Evolutionary conservation across 805 yeast genomes (phyloP).

Genomic region (Saccharomycopsis selenospora): DNA sequence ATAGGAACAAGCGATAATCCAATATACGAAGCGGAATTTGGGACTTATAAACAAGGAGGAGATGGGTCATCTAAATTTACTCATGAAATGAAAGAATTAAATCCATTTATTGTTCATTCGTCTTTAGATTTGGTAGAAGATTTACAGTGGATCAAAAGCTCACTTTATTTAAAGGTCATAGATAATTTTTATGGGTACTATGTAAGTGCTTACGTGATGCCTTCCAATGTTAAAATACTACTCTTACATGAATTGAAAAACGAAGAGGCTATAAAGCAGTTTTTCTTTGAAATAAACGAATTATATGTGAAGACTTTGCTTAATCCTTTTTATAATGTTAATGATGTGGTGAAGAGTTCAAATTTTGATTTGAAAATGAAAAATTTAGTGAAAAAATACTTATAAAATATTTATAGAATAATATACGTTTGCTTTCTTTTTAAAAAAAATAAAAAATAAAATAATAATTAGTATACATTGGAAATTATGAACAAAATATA

Average conservation of each 20-base stretch:
- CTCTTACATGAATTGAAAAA: slow-evolving; percentile 54
- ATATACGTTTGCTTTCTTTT: neutral
- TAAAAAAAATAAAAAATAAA: too few species aligned
- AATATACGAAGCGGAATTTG: slow-evolving; percentile 79
- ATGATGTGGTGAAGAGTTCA: slow-evolving; percentile 65
- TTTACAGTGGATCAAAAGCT: slow-evolving; percentile 66
- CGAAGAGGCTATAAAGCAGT: slow-evolving; percentile 68
- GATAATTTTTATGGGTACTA: slow-evolving; percentile 80
- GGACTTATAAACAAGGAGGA: slow-evolving; percentile 59
- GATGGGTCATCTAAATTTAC: slow-evolving; percentile 61
- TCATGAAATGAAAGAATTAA: slow-evolving; percentile 63
- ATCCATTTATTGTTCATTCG: slow-evolving; percentile 84
- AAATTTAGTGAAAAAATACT: slow-evolving; percentile 64
- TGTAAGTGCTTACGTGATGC: slow-evolving; percentile 81
- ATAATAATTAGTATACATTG: too few species aligned
- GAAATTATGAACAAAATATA: too few species aligned
- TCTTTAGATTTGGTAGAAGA: slow-evolving; percentile 90
- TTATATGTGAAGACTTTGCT: slow-evolving; percentile 76
- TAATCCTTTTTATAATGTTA: slow-evolving; percentile 78
- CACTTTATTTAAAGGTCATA: slow-evolving; percentile 63
- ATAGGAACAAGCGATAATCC: slow-evolving; percentile 85
- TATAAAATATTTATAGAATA: slow-evolving; percentile 31
- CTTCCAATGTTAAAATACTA: slow-evolving; percentile 77
- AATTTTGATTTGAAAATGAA: slow-evolving; percentile 72
- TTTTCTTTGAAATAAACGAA: slow-evolving; percentile 80